Base-by-base conservation (phyloP, 257 asterid species). In the Solanum bulbocastanum region DNA sequence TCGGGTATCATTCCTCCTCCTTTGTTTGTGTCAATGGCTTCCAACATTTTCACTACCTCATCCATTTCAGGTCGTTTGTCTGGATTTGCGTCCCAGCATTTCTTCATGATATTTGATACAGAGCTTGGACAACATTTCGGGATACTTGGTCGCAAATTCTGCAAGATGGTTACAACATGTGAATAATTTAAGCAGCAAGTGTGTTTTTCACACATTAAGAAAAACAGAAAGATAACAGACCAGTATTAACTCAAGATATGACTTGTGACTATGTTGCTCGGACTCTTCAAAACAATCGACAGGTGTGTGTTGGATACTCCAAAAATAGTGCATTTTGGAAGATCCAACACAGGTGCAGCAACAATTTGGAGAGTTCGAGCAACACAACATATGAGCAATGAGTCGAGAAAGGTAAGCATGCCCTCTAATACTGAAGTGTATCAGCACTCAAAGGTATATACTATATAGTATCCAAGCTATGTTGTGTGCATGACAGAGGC, bases 1-100 rank as follows among this genome's bases (percentile, higher is more conserved):
- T 95, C 98, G 5, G 99, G 96, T 87, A 96, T 92, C 99, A 96
- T 96, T 8, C 99, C 98, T 62, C 99, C 99, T 72, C 99, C 98
- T 87, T 93, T 96, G 94, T 95, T 95, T 13, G 98, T 96, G 88
- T 96, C 98, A 42, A 96, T 88, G 3, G 95, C 98, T 86, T 96
- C 98, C 89, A 96, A 90, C 91, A 93, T 32, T 89, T 88, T 92
- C 87, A 94, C 98, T 3, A 96, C 99, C 87, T 94, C 98, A 49
- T 96, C 98, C 99, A 96, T 96, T 11, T 94, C 95, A 0, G 99
- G 99, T 62, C 99, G 90, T 84, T 94, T 95, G n/a, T 94, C 95
- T 0, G 98, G 95, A 69, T 94, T 95, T 7, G 93, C 93, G 3
- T 95, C 98, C 99, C 99, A 95, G 65, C 98, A 96, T 84, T 88